Conservation (phyloP, 257 asterid genomes). For the Rehmannia glutinosa region DNA sequence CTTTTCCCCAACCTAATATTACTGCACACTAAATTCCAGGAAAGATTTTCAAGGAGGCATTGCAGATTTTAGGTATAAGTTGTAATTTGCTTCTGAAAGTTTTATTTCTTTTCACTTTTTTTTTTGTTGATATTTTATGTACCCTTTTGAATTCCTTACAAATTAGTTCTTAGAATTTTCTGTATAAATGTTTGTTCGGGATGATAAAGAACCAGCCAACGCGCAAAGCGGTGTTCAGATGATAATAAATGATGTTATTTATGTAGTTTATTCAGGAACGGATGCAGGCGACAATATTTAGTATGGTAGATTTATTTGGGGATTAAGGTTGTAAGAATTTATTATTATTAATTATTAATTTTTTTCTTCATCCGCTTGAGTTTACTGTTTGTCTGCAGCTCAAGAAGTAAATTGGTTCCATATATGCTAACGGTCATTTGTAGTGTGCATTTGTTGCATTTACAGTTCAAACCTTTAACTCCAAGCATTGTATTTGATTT, state of each 20-base stretch:
- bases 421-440: too few relatives aligned
- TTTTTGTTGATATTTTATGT: background rate
- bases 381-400: background rate
- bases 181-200: background rate
- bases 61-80: constrained; percentile 9
- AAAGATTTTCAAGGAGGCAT: background rate
- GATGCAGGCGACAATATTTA: background rate
- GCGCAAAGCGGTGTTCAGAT: too few relatives aligned
- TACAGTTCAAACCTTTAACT: too few relatives aligned
- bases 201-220: background rate
- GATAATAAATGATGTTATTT: background rate
- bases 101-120: background rate
- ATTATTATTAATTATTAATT: too few relatives aligned
- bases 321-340: too few relatives aligned
- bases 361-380: too few relatives aligned
- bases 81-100: background rate
- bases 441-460: too few relatives aligned
- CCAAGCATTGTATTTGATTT: background rate
- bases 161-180: background rate
- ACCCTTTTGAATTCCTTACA: background rate
- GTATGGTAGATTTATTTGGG: background rate
- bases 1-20: background rate
- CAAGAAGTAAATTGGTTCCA: too few relatives aligned
- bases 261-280: too few relatives aligned
- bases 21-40: background rate